These are phyloP conservation scores for Cyclotella kingstonii DNA, from an alignment of 108 stramenopile species.

Conservation along the genomic window DNA sequence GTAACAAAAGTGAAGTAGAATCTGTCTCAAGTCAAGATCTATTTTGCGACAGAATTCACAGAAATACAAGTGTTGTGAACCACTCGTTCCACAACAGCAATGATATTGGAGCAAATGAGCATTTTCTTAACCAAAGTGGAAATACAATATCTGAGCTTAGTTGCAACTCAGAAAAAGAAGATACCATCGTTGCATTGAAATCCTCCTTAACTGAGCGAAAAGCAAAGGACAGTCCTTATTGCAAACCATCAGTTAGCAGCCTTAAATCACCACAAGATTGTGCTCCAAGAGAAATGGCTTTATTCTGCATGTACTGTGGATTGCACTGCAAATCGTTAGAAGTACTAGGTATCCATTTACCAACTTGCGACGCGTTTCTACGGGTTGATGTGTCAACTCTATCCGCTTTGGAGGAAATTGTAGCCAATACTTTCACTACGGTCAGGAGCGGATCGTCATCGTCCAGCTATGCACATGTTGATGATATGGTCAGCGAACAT, in stretches of 20 bases:
- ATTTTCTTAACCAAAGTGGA: no score
- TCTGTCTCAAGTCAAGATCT: not conserved
- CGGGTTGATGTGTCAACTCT: conserved; percentile 9
- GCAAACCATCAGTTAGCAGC: not conserved
- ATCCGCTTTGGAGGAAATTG: conserved; percentile 10
- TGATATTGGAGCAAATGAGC: no score
- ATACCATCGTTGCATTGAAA: not conserved
- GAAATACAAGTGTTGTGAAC: no score
- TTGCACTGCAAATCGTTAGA: conserved; percentile 16
- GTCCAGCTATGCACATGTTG: not conserved
- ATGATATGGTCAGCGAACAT: not conserved
- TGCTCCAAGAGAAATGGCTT: not conserved
- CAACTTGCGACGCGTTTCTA: conserved; percentile 6
- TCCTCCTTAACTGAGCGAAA: not conserved
- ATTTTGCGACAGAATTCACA: not conserved
- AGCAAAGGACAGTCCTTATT: no score
- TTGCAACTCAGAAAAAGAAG: no score
- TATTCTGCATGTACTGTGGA: conserved; percentile 41
- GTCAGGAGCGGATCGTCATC: not conserved
- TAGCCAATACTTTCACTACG: conserved; percentile 7
- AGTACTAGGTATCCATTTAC: conserved; percentile 15
- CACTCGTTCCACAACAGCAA: no score
- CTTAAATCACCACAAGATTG: conserved; percentile 35
- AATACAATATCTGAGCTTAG: no score
- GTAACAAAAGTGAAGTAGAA: not conserved